These are phyloP conservation scores for Drechslerella coelobrocha DNA, from an alignment of 2,329 filamentous ascomycete genomes.

Conservation along the genomic window DNA sequence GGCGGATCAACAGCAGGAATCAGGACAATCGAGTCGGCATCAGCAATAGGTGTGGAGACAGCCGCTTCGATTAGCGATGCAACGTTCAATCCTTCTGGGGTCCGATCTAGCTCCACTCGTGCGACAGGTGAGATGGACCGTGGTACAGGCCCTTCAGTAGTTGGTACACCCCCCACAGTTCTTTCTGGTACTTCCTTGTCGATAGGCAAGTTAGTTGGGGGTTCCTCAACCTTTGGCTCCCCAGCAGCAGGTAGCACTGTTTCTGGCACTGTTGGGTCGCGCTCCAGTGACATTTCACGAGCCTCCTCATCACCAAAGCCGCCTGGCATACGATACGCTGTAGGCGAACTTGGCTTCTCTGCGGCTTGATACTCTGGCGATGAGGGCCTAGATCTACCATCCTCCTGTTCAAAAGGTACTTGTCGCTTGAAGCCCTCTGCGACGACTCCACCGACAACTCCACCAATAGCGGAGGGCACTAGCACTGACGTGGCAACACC, in stretches of 20 bases:
- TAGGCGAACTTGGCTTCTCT: slow-evolving; percentile 30
- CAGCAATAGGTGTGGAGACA: slow-evolving; percentile 33
- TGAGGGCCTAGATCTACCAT: slow-evolving; percentile 3
- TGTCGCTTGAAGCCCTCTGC: slow-evolving; percentile 24
- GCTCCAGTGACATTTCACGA: slow-evolving; percentile 13
- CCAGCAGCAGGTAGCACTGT: not conserved
- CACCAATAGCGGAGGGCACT: slow-evolving; percentile 28
- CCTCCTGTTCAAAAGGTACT: not conserved
- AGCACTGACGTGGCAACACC: slow-evolving; percentile 50
- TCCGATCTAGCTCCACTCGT: slow-evolving; percentile 8
- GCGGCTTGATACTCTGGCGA: slow-evolving; percentile 24
- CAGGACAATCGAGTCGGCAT: slow-evolving; percentile 30
- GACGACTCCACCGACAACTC: slow-evolving; percentile 25
- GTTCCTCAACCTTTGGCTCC: slow-evolving; percentile 12
- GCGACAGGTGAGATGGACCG: slow-evolving; percentile 17
- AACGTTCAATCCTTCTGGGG: slow-evolving; percentile 19
- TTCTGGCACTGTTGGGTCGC: slow-evolving; percentile 9
- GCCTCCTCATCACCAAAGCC: slow-evolving; percentile 35
- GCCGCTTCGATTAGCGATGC: slow-evolving; percentile 46
- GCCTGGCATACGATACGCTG: slow-evolving; percentile 31
- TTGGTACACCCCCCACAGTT: slow-evolving; percentile 1
- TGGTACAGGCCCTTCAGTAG: slow-evolving; percentile 10
- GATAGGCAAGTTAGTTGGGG: not conserved
- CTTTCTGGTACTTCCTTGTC: not conserved
- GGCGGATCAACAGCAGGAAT: slow-evolving; percentile 26